Evolutionary conservation across 331 rosid species (phyloP).

Genomic region (Stylosanthes scabra): DNA sequence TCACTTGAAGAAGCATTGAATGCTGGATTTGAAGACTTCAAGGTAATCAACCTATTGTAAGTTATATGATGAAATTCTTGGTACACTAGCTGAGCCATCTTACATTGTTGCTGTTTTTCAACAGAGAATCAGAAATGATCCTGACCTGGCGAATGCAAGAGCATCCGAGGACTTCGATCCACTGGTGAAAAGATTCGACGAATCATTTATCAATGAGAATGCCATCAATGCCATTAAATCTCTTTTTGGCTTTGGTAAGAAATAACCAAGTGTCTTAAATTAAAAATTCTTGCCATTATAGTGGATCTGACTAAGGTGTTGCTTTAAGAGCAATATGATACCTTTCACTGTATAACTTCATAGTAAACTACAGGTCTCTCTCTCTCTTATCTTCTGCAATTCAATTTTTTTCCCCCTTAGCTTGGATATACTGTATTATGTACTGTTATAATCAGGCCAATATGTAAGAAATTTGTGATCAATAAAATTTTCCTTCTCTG

Average conservation of each 20-base stretch:
- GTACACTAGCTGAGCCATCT: slow-evolving; percentile 1
- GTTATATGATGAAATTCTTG: neutral
- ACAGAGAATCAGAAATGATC: slow-evolving; percentile 95
- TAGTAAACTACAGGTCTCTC: slow-evolving; percentile 40
- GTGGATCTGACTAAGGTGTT: slow-evolving; percentile 43
- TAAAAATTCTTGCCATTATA: slow-evolving; percentile 12
- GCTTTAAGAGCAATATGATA: slow-evolving; percentile 36
- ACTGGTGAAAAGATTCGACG: slow-evolving; percentile 75
- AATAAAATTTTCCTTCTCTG: slow-evolving; percentile 32
- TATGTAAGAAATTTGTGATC: slow-evolving; percentile 24
- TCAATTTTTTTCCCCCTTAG: slow-evolving; percentile 35
- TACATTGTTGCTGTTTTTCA: slow-evolving; percentile 35
- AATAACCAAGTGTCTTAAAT: slow-evolving; percentile 46
- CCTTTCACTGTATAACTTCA: slow-evolving; percentile 36
- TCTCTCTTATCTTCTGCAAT: neutral
- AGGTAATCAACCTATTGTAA: slow-evolving; percentile 55
- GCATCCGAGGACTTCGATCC: slow-evolving; percentile 67
- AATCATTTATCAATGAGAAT: slow-evolving; percentile 93
- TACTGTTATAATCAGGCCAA: slow-evolving; percentile 24
- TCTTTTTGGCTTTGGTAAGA: slow-evolving; percentile 84
- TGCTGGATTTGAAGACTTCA: slow-evolving; percentile 92
- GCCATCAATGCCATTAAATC: slow-evolving; percentile 98
- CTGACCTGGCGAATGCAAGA: slow-evolving; percentile 85
- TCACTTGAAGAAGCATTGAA: slow-evolving; percentile 92
- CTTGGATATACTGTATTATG: slow-evolving; percentile 32